These are phyloP conservation scores for Entelexis paramagnoliae DNA, from an alignment of 1,139 yeast genomes.

Conservation along the genomic window DNA sequence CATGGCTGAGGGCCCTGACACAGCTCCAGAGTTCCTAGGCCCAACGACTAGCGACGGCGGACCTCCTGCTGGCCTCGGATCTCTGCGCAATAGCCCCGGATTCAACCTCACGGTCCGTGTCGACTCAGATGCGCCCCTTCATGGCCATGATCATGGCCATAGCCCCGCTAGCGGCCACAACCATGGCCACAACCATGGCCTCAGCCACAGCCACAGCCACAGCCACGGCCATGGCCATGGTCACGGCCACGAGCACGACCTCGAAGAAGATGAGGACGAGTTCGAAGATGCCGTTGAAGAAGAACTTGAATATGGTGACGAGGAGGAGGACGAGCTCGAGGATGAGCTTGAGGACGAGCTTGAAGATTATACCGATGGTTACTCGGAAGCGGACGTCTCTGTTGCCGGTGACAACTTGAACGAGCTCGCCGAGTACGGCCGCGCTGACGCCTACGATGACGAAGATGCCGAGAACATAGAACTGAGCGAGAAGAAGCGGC, in stretches of 20 bases:
- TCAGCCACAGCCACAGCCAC: constrained; percentile 11
- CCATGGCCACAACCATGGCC: no score
- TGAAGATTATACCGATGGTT: constrained; percentile 20
- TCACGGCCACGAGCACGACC: background rate
- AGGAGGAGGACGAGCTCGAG: constrained; percentile 22
- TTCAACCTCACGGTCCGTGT: constrained; percentile 2
- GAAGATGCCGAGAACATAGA: constrained; percentile 34
- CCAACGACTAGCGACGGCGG: no score
- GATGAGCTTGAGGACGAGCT: constrained; percentile 7
- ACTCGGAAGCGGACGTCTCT: constrained; percentile 24
- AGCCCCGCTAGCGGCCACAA: no score
- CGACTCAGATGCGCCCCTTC: background rate
- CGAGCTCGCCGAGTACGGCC: constrained; percentile 24
- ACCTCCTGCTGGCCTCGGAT: no score
- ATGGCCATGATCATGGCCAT: no score
- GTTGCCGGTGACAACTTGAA: constrained; percentile 24
- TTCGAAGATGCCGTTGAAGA: constrained; percentile 5
- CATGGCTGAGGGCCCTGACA: background rate
- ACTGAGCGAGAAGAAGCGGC: constrained; percentile 42
- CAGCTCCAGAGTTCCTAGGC: background rate
- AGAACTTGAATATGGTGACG: background rate
- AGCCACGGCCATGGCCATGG: background rate
- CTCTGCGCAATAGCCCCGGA: background rate
- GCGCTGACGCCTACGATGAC: constrained; percentile 29
- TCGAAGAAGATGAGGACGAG: constrained; percentile 7